Conservation (phyloP, 768 basidiomycete species). For the Asterophora lycoperdoides region DNA sequence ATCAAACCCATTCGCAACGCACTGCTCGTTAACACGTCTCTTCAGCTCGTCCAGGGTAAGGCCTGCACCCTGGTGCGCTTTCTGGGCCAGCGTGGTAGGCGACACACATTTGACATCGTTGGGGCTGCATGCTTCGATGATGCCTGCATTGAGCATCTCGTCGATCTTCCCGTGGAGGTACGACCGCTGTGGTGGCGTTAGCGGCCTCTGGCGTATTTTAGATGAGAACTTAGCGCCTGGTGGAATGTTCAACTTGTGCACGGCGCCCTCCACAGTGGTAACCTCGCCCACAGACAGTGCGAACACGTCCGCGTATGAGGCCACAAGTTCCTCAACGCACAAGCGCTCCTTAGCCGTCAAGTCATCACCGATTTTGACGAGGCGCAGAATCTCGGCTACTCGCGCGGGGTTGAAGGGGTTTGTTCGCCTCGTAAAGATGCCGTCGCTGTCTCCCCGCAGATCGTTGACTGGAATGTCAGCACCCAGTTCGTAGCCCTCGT, state of each 20-base stretch:
- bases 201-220: constrained; percentile 20
- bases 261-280: constrained; percentile 12
- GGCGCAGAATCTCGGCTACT: constrained; percentile 16
- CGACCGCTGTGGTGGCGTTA: constrained; percentile 26
- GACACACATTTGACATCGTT: constrained; percentile 14
- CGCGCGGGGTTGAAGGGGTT: constrained; percentile 17
- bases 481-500: no score
- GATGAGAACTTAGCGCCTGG: constrained; percentile 7
- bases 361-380: constrained; percentile 28
- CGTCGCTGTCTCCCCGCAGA: not conserved
- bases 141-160: constrained; percentile 30
- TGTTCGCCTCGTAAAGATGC: not conserved
- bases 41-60: constrained; percentile 29
- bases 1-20: constrained; percentile 21
- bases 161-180: constrained; percentile 28
- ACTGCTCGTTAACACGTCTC: constrained; percentile 30
- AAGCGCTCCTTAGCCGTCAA: no score
- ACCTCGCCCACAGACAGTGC: no score
- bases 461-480: no score
- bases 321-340: no score
- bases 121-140: constrained; percentile 26
- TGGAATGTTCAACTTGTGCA: constrained; percentile 30
- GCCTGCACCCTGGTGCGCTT: constrained; percentile 27
- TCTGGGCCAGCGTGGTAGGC: constrained; percentile 31
- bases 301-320: no score